These are phyloP conservation scores for Saccharomyces hybrid DNA, from an alignment of 1,139 yeast species.

Conservation along the genomic window DNA sequence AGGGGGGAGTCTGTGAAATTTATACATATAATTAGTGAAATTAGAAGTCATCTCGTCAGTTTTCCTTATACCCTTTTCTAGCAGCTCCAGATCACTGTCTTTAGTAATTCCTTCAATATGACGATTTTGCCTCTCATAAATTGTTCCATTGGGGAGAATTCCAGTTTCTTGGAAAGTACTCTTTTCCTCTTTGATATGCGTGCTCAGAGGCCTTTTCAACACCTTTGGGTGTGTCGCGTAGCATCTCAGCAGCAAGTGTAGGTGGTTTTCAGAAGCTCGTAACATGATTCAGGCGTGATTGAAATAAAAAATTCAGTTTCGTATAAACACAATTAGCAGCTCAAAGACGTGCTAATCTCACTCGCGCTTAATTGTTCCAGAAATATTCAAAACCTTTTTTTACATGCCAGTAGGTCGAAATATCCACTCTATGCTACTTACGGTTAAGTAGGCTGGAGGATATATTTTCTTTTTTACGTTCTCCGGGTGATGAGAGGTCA, in stretches of 20 bases:
- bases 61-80: conserved; percentile 32
- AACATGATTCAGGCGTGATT: background rate
- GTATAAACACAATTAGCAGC: background rate
- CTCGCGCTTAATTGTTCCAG: background rate
- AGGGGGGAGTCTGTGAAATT: conserved; percentile 44
- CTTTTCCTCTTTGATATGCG: background rate
- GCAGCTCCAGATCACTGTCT: conserved; percentile 21
- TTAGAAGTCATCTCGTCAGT: conserved; percentile 33
- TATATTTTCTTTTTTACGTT: background rate
- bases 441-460: background rate
- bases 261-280: background rate
- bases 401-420: background rate
- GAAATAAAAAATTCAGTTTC: background rate
- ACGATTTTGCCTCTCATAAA: background rate
- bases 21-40: conserved; percentile 36
- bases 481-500: background rate
- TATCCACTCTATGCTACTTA: background rate
- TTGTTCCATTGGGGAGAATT: background rate
- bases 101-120: background rate
- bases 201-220: background rate
- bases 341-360: background rate
- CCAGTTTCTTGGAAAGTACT: background rate
- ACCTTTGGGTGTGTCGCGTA: background rate
- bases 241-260: background rate
- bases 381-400: background rate